Evolutionary conservation across 2,329 filamentous ascomycete species (phyloP), one percentile per base, ranked within the genome.

Genomic region (Dothideomycetes sp.): DNA sequence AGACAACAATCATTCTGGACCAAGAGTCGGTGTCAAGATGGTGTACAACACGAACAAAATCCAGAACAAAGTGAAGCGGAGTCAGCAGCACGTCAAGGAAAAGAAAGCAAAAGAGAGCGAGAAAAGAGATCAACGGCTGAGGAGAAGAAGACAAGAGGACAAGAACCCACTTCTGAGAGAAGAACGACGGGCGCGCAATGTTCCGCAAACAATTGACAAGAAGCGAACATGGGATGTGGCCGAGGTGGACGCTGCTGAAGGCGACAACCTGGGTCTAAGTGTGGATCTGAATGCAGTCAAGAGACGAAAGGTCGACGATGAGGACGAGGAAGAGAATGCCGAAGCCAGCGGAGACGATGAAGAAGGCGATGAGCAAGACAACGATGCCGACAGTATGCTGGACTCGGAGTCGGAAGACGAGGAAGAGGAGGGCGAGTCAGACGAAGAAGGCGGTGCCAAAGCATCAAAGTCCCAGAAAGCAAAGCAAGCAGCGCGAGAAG

Each of bases 191-290:
- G 78, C 77, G 44, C 77, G 74, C 49, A 94, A 94, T 64, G 73
- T 87, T 32, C 83, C 91, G 0, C 61, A 76, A 40, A 94, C 86
- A 0, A 72, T 94, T 42, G 88, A 95, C 52, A 76, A 79, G 52
- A 94, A 94, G 68, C 77, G 91, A 58, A 78, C 85, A 22, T 96
- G 86, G 85, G 88, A 95, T 52, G 58, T 63, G 18, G 61, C 58
- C 4, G 62, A 66, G 37, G 59, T 58, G 24, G 62, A 58, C 31
- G 62, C 64, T 43, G 61, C 58, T 30, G 64, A 61, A 31, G 57
- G 60, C 44, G 55, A 53, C 19, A 53, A 53, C 32, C 51, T 69
- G 31, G 64, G 64, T 8, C 55, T 58, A 49, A 59, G 61, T 11
- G 59, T 68, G 17, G 64, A 69, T 47, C 56, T 68, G n/a, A 58